Evolutionary conservation across 306 rosid genomes (phyloP).

Genomic region (Myrica gale): DNA sequence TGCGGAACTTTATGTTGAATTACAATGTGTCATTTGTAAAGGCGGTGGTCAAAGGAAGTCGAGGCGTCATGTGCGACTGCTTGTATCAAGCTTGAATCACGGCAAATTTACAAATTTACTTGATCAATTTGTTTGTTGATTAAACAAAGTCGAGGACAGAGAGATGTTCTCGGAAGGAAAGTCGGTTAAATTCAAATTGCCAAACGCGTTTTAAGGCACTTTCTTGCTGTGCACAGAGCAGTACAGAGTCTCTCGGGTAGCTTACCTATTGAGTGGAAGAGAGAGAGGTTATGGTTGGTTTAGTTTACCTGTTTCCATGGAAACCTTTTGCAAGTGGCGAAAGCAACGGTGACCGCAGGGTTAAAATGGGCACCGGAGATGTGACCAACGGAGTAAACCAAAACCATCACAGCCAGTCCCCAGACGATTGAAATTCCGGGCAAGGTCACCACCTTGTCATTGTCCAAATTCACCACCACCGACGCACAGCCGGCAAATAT

Average conservation of each 20-base stretch:
- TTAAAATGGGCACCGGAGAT: conserved; percentile 90
- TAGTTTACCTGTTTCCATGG: conserved; percentile 61
- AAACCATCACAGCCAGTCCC: conserved; percentile 66
- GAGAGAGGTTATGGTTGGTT: neutral
- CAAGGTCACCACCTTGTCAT: conserved; percentile 40
- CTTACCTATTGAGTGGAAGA: neutral
- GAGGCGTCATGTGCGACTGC: too few relatives aligned
- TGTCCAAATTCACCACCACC: conserved; percentile 50
- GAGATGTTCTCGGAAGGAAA: neutral
- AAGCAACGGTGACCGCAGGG: conserved; percentile 88
- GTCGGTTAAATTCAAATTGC: neutral
- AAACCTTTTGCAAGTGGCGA: conserved; percentile 58
- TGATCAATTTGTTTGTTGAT: neutral
- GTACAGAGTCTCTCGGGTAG: neutral
- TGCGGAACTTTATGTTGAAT: neutral
- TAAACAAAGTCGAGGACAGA: too few relatives aligned
- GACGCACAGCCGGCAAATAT: conserved; percentile 76
- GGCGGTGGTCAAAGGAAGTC: too few relatives aligned
- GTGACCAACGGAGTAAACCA: conserved; percentile 74
- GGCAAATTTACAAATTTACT: neutral
- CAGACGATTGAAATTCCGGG: conserved; percentile 69
- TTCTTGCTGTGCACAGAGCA: conserved; percentile 3
- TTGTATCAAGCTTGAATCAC: too few relatives aligned
- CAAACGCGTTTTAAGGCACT: neutral
- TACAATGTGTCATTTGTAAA: too few relatives aligned